phyloP scores from a whole-genome alignment of 176 grass and related monocot species.

The Ensete ventricosum region DNA sequence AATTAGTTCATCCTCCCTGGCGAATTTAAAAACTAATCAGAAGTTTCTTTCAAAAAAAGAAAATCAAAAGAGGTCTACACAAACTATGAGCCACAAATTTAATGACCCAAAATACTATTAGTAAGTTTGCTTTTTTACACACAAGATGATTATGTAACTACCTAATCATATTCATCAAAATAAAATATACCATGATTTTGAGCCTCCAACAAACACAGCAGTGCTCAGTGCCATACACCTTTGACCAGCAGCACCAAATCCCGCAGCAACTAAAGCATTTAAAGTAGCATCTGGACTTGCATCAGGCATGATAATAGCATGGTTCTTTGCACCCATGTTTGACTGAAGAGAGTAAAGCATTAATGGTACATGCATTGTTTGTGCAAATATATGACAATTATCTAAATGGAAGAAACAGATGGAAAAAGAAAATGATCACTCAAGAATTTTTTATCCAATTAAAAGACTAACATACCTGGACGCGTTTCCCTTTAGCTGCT shows the following conservation, averaged over 20 bases:
- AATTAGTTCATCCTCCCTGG: constrained; percentile 78
- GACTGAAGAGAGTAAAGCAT: constrained; percentile 40
- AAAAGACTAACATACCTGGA: constrained; percentile 55
- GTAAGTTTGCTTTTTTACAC: not conserved
- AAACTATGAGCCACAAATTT: not conserved
- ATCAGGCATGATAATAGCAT: constrained; percentile 90
- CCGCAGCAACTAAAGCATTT: constrained; percentile 87
- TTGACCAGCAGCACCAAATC: constrained; percentile 94
- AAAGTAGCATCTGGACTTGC: constrained; percentile 72
- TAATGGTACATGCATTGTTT: not conserved
- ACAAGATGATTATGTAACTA: constrained; percentile 12
- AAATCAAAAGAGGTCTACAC: not conserved
- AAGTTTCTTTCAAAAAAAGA: not conserved
- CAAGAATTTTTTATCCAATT: not conserved
- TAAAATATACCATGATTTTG: constrained; percentile 63
- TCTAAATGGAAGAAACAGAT: not conserved
- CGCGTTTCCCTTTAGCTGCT: constrained; percentile 74
- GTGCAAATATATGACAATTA: constrained; percentile 10
- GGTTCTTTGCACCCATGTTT: constrained; percentile 99
- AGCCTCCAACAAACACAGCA: constrained; percentile 85
- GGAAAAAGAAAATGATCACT: not conserved
- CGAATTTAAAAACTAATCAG: constrained; percentile 15
- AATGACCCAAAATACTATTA: constrained; percentile 5
- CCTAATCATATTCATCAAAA: not conserved
- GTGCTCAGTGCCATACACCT: constrained; percentile 99